Evolutionary conservation across 805 yeast species (phyloP).

Genomic region (Schwanniomyces yamadae): DNA sequence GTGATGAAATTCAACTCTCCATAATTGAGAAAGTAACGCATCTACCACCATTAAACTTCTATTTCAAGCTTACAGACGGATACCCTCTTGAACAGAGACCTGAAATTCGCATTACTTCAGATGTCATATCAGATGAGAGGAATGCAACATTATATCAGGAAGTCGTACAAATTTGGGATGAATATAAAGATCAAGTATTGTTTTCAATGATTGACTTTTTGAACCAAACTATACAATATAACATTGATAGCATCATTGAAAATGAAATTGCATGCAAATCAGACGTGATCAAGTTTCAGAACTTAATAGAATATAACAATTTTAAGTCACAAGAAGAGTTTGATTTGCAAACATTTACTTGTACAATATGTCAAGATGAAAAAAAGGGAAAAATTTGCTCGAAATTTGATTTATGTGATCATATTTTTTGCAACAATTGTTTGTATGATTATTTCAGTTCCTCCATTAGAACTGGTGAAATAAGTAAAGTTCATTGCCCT

Average conservation of each 20-base stretch:
- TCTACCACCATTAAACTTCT: constrained; percentile 31
- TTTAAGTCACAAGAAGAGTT: constrained; percentile 24
- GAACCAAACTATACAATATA: constrained; percentile 20
- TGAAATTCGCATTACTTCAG: constrained; percentile 20
- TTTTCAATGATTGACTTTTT: constrained; percentile 45
- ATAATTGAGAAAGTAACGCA: constrained; percentile 14
- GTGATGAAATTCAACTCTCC: no score
- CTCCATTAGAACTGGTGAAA: constrained; percentile 47
- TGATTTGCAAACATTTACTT: constrained; percentile 38
- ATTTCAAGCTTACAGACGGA: constrained; percentile 26
- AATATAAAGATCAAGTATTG: constrained; percentile 36
- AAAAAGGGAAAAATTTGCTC: constrained; percentile 44
- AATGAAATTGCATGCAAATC: constrained; percentile 6
- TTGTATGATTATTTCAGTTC: constrained; percentile 40
- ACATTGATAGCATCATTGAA: constrained; percentile 9
- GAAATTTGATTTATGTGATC: constrained; percentile 44
- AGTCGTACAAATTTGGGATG: constrained; percentile 33
- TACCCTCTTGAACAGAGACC: constrained; percentile 38
- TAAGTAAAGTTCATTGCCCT: constrained; percentile 58
- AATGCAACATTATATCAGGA: constrained; percentile 12
- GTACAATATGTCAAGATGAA: constrained; percentile 57
- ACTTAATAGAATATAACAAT: constrained; percentile 20
- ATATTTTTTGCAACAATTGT: constrained; percentile 49
- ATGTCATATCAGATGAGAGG: constrained; percentile 26
- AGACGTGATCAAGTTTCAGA: constrained; percentile 12